Evolutionary conservation across 164 flowering plant species (phyloP), one percentile per base, ranked within the genome.

Genomic region (Macadamia tetraphylla): DNA sequence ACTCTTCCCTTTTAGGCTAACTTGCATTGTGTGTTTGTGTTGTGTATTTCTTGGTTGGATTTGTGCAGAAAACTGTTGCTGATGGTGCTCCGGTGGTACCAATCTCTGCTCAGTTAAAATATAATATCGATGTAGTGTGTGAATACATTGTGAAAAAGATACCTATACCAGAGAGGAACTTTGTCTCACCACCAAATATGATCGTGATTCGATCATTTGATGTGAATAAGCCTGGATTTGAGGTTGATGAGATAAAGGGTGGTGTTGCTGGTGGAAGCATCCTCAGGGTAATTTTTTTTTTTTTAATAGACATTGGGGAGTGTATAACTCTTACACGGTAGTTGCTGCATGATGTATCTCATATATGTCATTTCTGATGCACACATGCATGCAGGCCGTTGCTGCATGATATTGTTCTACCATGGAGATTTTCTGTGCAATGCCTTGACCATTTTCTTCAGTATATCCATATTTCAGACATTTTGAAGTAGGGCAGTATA

Each of bases 261-360:
- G 98, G 98, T 71, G 98, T 93, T 58, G 98, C 98, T 74, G 97
- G 98, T 84, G 98, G 98, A 70, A 93, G 98, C 74, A 93, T 91
- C 49, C 87, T 94, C 44, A 83, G 90, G 87, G 98, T 91, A 82
- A 65, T n/a, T 23, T 23, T 80, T 31, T 46, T 35, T 58, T 58
- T 18, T 14, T 60, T 51, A 53, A 29, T 31, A 29, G 53, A 67
- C 35, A 14, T 60, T 65, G 35, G 23, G 2, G 29, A 29, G 10
- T 6, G 53, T 10, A 43, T 43, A 63, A 7, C 29, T 29, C 1
- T 12, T 11, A 13, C 9, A 43, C 9, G 3, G 51, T 8, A 46
- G 51, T 46, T 46, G 9, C 17, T 53, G 57, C 17, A 11, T 14
- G 15, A 17, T 17, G 18, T 53, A 35, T 35, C 3, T 35, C 40